Base-by-base conservation (phyloP, 1,139 yeast species). In the Saccharomyces pastorianus region DNA sequence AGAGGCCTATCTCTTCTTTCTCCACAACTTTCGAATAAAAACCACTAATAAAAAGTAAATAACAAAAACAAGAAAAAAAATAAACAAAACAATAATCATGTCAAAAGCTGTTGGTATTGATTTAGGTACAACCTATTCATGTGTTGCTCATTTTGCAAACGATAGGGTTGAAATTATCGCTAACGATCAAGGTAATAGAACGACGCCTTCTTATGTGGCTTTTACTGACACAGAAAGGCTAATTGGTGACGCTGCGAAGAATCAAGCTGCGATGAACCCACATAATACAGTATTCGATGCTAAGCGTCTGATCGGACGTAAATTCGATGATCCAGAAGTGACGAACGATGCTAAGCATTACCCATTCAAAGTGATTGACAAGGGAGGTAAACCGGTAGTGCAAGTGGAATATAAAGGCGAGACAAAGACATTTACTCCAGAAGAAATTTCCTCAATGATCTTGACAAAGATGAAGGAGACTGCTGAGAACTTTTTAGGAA, bases 41-140 rank as follows among this genome's bases (percentile, higher is more conserved):
- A 20, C 13, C 44, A 4, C 11, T 38, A 17, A 38, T 32, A 11
- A 5, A 31, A 34, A 32, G 29, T 41, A 46, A 17, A 48, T 48
- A 28, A 34, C 46, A 42, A 51, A 52, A 28, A 48, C 50, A 32
- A 31, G 47, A 44, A 49, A 50, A 32, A 48, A 52, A 53, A 55
- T 48, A 17, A 50, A 32, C n/a, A 51, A 62, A 54, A 34, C 23
- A 42, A 34, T 23, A 47, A 66, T 53, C 38, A 81, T 81, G 85
- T 75, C 84, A 54, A 81, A 79, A 73, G 89, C 90, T 73, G 81
- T 85, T 66, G 91, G 91, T 74, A 85, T 85, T 75, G 91, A 85
- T 77, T 84, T 85, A 78, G 91, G 91, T 76, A 85, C 91, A 58
- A 85, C 91, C 56, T 85, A 85, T 76, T 85, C 91, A 53, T 85